A percentile compares a stretch with the other conserved stretches of the same genome.
Conservation (phyloP, 1,139 yeast genomes). For the Yamadazyma aaseri region DNA sequence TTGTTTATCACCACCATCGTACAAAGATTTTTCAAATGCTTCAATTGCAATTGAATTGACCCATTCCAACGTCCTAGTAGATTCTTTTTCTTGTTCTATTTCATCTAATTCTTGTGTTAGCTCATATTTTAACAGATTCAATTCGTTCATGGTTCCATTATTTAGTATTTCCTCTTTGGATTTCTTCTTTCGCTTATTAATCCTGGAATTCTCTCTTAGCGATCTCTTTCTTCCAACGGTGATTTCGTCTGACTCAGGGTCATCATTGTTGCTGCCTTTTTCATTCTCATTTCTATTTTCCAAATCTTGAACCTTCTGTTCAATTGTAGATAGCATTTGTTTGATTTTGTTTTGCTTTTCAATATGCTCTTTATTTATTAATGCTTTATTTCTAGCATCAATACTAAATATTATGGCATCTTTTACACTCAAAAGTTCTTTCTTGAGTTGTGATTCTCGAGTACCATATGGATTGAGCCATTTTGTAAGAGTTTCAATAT, state of each 20-base stretch:
- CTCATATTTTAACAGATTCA: slow-evolving; percentile 28
- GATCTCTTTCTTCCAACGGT: slow-evolving; percentile 17
- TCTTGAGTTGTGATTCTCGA: slow-evolving; percentile 66
- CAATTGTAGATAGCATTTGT: slow-evolving; percentile 32
- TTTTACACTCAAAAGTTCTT: slow-evolving; percentile 57
- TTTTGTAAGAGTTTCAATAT: slow-evolving; percentile 52
- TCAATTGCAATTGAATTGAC: slow-evolving; percentile 59
- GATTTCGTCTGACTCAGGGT: slow-evolving; percentile 21
- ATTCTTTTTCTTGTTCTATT: slow-evolving; percentile 37
- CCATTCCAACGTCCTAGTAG: slow-evolving; percentile 56
- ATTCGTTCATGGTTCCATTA: slow-evolving; percentile 22
- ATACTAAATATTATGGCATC: slow-evolving; percentile 59
- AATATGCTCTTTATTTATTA: slow-evolving; percentile 40
- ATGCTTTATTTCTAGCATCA: slow-evolving; percentile 55
- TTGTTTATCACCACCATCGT: slow-evolving; percentile 52
- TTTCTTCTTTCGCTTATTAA: slow-evolving; percentile 20
- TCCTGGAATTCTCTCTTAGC: slow-evolving; percentile 14
- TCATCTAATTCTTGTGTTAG: slow-evolving; percentile 28
- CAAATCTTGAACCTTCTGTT: slow-evolving; percentile 8
- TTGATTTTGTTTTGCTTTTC: slow-evolving; percentile 43
- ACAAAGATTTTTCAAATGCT: slow-evolving; percentile 49
- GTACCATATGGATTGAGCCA: slow-evolving; percentile 80
- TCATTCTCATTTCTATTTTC: neutral
- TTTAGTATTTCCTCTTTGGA: slow-evolving; percentile 29
- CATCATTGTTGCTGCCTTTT: too few relatives aligned